Evolutionary conservation across 371 early-diverging fungal species (phyloP).

Genomic region (Zychaea mexicana): DNA sequence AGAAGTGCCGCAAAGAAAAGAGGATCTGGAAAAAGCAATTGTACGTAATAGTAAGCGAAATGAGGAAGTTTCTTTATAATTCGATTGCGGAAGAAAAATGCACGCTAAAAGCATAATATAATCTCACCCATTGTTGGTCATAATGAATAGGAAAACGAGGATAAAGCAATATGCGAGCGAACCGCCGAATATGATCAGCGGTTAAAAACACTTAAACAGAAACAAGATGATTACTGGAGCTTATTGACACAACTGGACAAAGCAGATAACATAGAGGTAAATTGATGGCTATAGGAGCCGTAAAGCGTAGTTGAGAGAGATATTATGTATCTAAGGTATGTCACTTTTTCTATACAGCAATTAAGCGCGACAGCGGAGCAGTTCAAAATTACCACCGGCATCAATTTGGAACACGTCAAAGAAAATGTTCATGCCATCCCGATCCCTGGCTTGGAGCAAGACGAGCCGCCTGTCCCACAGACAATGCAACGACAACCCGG

Average conservation of each 20-base stretch:
- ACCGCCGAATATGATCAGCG: conserved; percentile 35
- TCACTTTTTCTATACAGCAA: conserved; percentile 11
- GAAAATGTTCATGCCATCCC: conserved; percentile 17
- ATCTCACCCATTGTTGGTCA: too few species aligned
- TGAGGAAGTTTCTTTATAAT: too few species aligned
- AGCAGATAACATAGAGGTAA: conserved; percentile 46
- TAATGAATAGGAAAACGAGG: conserved; percentile 30
- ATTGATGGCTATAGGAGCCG: neutral
- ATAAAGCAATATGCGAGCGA: conserved; percentile 28
- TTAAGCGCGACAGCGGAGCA: conserved; percentile 17
- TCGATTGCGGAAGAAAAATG: too few species aligned
- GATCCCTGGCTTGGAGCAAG: conserved; percentile 39
- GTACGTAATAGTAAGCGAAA: conserved; percentile 23
- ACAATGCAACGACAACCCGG: conserved; percentile 3
- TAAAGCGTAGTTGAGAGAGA: neutral
- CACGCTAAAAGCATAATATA: too few species aligned
- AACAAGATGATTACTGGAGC: conserved; percentile 43
- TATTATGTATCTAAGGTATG: neutral
- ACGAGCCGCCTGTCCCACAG: conserved; percentile 9
- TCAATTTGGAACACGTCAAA: conserved; percentile 27
- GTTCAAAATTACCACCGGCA: conserved; percentile 22
- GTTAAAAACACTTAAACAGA: conserved; percentile 36
- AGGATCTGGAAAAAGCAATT: conserved; percentile 34
- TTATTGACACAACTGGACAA: conserved; percentile 40
- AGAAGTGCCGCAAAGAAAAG: conserved; percentile 34